phyloP scores from a whole-genome alignment of 331 rosid species.

The Pyracantha coccinea region DNA sequence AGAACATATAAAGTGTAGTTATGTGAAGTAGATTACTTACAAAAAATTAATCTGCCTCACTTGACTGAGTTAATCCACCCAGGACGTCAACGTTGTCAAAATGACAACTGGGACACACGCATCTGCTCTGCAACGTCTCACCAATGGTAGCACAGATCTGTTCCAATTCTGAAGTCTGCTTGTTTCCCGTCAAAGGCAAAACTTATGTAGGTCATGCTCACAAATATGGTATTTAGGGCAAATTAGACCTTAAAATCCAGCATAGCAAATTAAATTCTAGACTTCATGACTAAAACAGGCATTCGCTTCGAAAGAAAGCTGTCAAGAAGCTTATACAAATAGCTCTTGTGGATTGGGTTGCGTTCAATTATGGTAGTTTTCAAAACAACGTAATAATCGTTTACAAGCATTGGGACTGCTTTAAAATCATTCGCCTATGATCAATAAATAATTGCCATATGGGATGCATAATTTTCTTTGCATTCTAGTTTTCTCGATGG shows the following conservation, averaged over 20 bases:
- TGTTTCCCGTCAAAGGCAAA: conserved; percentile 55
- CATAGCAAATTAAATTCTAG: neutral
- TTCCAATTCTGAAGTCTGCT: conserved; percentile 54
- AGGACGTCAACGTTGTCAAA: conserved; percentile 48
- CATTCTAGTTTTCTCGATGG: neutral
- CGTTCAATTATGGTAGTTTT: neutral
- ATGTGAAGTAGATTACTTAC: conserved; percentile 24
- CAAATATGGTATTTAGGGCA: neutral
- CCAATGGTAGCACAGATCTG: conserved; percentile 32
- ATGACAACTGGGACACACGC: conserved; percentile 60
- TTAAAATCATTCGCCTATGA: neutral
- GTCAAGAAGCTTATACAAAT: neutral
- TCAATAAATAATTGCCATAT: neutral
- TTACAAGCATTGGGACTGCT: too few relatives aligned
- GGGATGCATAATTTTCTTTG: neutral
- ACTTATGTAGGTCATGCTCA: neutral
- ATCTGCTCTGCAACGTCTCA: conserved; percentile 60
- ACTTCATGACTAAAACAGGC: conserved; percentile 8
- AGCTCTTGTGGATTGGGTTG: neutral
- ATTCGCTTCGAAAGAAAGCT: neutral
- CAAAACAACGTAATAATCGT: too few relatives aligned
- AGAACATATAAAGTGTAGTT: conserved; percentile 8
- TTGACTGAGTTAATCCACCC: conserved; percentile 31
- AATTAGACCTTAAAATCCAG: neutral
- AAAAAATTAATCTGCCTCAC: conserved; percentile 25